A percentile compares a stretch with the other conserved stretches of the same genome.
Evolutionary conservation across 148 eudicot genomes (phyloP).

Genomic region (Vaccinium corymbosum): DNA sequence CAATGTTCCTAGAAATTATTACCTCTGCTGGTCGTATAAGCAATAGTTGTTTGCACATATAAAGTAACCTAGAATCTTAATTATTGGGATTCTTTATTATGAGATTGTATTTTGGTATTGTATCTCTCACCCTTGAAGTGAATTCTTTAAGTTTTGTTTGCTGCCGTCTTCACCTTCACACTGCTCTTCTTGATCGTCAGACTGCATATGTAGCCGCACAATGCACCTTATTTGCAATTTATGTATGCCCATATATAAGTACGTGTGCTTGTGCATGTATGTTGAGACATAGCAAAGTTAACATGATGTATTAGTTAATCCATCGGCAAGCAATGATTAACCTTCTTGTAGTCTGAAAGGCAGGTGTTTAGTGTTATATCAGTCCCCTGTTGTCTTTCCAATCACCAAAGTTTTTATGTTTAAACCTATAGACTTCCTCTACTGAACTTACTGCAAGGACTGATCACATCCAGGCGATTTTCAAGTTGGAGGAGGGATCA

Average conservation of each 20-base stretch:
- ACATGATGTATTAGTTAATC: neutral
- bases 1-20: neutral
- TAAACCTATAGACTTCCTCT: slow-evolving; percentile 38
- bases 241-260: neutral
- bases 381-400: slow-evolving; percentile 6
- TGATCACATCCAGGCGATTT: slow-evolving; percentile 78
- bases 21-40: neutral
- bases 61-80: neutral
- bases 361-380: slow-evolving; percentile 3
- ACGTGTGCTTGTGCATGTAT: neutral
- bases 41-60: neutral
- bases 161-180: neutral
- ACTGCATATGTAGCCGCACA: neutral
- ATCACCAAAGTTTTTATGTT: slow-evolving; percentile 7
- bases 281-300: neutral
- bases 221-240: neutral
- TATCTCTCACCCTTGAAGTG: neutral
- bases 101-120: neutral
- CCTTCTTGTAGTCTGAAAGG: neutral
- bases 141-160: neutral
- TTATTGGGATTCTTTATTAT: neutral
- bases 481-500: slow-evolving; percentile 98
- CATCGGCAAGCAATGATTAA: neutral
- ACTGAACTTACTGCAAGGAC: slow-evolving; percentile 48
- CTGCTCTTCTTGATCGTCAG: neutral